Conservation (phyloP, 2,329 filamentous ascomycete genomes). For the Colletotrichum gloeosporioides region DNA sequence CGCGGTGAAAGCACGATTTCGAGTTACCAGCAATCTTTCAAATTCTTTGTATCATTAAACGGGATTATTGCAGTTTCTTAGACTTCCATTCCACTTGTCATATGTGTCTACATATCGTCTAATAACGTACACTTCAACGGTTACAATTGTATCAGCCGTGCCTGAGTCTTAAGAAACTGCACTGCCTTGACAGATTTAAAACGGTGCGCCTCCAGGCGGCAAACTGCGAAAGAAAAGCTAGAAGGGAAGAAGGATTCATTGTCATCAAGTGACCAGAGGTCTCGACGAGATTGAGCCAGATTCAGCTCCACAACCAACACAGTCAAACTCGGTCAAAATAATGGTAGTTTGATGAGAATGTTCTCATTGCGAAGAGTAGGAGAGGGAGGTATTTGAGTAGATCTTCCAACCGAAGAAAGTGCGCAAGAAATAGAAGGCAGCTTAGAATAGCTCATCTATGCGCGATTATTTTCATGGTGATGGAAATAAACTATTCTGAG, state of each 20-base stretch:
- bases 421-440: background rate
- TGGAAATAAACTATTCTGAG: accelerated
- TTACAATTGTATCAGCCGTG: background rate
- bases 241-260: no score
- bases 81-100: background rate
- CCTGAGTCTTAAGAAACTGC: background rate
- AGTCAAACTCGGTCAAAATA: background rate
- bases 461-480: background rate
- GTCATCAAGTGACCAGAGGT: background rate
- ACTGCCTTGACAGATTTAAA: no score
- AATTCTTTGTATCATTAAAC: background rate
- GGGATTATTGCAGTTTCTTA: background rate
- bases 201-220: no score
- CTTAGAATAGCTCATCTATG: background rate
- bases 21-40: background rate
- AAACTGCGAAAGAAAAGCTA: no score
- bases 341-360: background rate
- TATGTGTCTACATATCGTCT: background rate
- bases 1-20: background rate
- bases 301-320: background rate
- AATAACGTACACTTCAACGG: background rate
- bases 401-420: background rate
- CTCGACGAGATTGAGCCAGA: background rate
- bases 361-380: background rate
- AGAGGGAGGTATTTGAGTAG: accelerated